A percentile compares a stretch with the other conserved stretches of the same genome.
Evolutionary conservation across 1,284 basidiomycete species (phyloP).

Genomic region (Austropuccinia psidii): DNA sequence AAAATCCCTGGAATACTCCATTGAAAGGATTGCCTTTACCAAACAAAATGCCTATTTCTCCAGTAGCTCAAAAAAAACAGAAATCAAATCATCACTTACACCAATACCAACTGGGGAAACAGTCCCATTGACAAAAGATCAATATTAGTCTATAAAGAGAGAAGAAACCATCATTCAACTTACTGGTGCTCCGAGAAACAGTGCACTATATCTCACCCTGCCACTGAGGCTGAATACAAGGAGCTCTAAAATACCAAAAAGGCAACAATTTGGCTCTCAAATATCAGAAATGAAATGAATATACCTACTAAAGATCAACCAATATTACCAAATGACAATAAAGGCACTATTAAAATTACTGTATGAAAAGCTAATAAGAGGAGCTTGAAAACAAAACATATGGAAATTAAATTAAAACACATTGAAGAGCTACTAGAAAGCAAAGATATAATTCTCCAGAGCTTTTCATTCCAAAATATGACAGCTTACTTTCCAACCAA

Average conservation of each 20-base stretch:
- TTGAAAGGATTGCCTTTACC: neutral
- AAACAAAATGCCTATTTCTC: neutral
- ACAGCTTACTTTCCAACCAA: neutral
- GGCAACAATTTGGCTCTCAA: neutral
- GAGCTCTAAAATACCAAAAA: neutral
- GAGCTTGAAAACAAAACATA: neutral
- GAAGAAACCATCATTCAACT: neutral
- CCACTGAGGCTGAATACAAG: constrained; percentile 21
- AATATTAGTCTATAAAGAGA: neutral
- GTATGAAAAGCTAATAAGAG: neutral
- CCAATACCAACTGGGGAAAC: neutral
- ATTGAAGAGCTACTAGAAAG: neutral
- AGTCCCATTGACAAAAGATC: neutral
- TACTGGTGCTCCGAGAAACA: neutral
- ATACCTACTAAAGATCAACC: too few relatives aligned
- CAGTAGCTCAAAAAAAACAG: neutral
- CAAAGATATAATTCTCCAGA: neutral
- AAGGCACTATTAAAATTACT: neutral
- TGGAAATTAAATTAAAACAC: neutral
- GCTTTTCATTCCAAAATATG: neutral
- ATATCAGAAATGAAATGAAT: neutral
- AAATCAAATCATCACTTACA: neutral
- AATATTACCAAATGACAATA: neutral
- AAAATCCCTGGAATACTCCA: neutral
- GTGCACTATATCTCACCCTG: neutral